Evolutionary conservation across 1,284 basidiomycete genomes (phyloP).

Genomic region (Dichomitus squalens): DNA sequence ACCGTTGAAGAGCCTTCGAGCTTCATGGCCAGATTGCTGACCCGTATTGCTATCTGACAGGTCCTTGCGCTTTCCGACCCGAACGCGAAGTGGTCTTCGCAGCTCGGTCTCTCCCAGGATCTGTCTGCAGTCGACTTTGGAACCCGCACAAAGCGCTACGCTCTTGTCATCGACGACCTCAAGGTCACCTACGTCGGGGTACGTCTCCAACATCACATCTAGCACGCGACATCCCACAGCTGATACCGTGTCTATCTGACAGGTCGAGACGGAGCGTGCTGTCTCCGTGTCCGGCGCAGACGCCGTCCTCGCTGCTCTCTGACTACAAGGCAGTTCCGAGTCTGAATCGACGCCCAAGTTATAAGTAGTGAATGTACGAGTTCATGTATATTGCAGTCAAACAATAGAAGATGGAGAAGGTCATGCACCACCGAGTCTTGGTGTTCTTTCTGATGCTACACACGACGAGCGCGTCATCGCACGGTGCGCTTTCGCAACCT

Average conservation of each 20-base stretch:
- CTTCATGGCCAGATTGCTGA: background rate
- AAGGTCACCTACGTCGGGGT: constrained; percentile 67
- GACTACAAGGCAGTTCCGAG: constrained; percentile 7
- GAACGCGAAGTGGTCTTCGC: constrained; percentile 62
- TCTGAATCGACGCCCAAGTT: background rate
- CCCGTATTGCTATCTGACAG: constrained; percentile 30
- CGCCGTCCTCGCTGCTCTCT: constrained; percentile 49
- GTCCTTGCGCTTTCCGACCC: constrained; percentile 63
- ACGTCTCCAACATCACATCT: constrained; percentile 29
- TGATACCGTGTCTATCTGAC: background rate
- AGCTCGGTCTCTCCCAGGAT: constrained; percentile 64
- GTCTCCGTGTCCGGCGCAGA: constrained; percentile 73
- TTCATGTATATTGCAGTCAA: background rate
- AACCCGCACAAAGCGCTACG: constrained; percentile 70
- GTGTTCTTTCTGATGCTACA: background rate
- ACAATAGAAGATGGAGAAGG: background rate
- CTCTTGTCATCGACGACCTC: constrained; percentile 71
- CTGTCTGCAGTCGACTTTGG: constrained; percentile 68
- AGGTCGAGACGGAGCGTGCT: constrained; percentile 55
- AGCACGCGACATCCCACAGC: background rate
- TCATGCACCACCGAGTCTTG: background rate
- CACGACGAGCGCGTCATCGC: too few relatives aligned
- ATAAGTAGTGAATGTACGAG: background rate
- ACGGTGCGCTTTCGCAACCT: too few relatives aligned
- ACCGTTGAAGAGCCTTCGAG: too few relatives aligned